phyloP scores from a whole-genome alignment of 148 eudicot genomes.

The Amaranthus hypochondriacus region DNA sequence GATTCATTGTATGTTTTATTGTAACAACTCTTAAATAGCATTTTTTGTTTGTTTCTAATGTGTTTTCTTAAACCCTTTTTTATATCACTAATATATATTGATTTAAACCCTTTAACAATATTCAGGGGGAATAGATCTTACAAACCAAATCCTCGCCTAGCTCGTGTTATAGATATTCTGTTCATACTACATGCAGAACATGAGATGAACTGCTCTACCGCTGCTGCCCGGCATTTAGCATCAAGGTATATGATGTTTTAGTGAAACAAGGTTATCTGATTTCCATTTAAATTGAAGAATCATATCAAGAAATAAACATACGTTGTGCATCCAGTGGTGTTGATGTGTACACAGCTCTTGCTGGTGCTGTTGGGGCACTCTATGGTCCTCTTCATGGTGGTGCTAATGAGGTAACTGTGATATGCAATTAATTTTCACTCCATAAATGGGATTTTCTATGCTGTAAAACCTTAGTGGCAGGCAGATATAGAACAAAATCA shows the following conservation, averaged over 20 bases:
- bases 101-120: background rate
- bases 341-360: constrained; percentile 96
- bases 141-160: constrained; percentile 91
- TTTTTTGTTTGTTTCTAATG: background rate
- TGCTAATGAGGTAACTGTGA: constrained; percentile 82
- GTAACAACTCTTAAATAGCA: constrained; percentile 1
- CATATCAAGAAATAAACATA: constrained; percentile 2
- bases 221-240: constrained; percentile 98
- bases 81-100: background rate
- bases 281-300: background rate
- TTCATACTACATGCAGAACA: constrained; percentile 97
- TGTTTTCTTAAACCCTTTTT: background rate
- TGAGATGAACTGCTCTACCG: constrained; percentile 99
- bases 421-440: background rate
- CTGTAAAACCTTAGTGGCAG: background rate
- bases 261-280: background rate
- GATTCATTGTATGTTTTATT: constrained; percentile 80
- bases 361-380: constrained; percentile 98
- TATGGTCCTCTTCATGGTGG: constrained; percentile 99
- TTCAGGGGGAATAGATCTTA: constrained; percentile 83
- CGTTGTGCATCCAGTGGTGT: constrained; percentile 67
- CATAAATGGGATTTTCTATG: background rate
- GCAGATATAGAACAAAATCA: no score
- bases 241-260: constrained; percentile 57
- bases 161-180: constrained; percentile 86